Base-by-base conservation (phyloP, 2,329 filamentous ascomycete species). In the Claviceps fusiformis region DNA sequence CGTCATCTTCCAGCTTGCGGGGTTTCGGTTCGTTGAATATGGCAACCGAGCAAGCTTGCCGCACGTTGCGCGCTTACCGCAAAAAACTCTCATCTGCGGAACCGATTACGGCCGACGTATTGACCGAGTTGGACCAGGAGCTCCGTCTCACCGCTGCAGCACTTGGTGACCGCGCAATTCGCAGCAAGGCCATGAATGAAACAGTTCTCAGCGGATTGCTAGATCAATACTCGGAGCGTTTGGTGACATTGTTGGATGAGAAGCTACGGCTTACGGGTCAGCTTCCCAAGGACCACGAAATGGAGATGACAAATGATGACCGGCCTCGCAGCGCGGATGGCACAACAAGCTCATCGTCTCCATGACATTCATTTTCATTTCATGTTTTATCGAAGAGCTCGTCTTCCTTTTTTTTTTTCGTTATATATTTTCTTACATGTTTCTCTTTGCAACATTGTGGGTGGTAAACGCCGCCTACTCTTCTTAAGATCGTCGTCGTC, bases 191-290 rank as follows among this genome's bases (percentile, higher is more conserved):
- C 1, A 73, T 82, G 65, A 80, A 76, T 59, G 81, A 83, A 62
- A 77, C 75, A 19, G 72, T 80, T 51, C 70, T 86, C 39, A 79
- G 75, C 45, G 83, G 82, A 52, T 70, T 90, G 48, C 71, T 91
- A 8, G 87, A 89, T 60, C 81, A 88, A 68, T 89, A 89, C 63
- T 87, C 85, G 2, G 85, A 89, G 63, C 77, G 82, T 57, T 71
- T 91, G 50, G 81, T 89, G 6, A 80, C 75, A 49, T 75, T 89
- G 68, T 74, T 91, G 48, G 86, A 90, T 59, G 83, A 89, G 67
- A 87, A 86, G 66, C 75, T 89, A 52, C 71, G 76, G 50, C 68
- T 82, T 39, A 74, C 65, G 10, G 70, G 67, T 62, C 65, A 70
- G 39, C 62, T 65, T 41, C 43, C 52, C 9, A 64, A 62, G 55